These are phyloP conservation scores for Diplodia seriata DNA, from an alignment of 2,329 filamentous ascomycete genomes.

Conservation along the genomic window DNA sequence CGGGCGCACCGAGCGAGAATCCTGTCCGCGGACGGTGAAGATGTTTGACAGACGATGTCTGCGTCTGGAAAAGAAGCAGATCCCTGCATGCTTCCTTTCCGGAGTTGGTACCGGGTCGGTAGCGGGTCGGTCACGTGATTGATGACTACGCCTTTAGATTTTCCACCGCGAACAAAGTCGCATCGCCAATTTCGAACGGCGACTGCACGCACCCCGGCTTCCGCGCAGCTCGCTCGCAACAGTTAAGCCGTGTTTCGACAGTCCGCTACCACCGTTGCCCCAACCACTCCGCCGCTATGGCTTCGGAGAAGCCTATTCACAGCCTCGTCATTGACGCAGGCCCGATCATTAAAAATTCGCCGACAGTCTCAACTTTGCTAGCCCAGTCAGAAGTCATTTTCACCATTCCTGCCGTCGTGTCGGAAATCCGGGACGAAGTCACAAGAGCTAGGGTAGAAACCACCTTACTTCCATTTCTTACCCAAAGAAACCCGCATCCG, in stretches of 20 bases:
- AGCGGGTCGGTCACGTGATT: not conserved
- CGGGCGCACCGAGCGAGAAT: not conserved
- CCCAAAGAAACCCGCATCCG: conserved; percentile 73
- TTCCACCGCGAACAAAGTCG: conserved; percentile 15
- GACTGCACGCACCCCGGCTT: not conserved
- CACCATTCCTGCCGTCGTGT: conserved; percentile 84
- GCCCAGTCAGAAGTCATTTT: conserved; percentile 69
- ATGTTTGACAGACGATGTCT: not conserved
- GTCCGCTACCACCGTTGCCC: not conserved
- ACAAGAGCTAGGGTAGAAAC: conserved; percentile 84
- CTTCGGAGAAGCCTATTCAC: conserved; percentile 71
- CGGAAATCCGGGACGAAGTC: conserved; percentile 84
- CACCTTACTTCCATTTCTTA: conserved; percentile 83
- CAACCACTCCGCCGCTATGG: conserved; percentile 36
- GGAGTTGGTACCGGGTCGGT: not conserved
- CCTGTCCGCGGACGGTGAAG: not conserved
- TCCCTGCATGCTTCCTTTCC: conserved; percentile 13
- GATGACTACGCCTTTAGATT: not conserved
- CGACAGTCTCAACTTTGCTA: conserved; percentile 81
- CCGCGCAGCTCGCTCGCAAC: not conserved
- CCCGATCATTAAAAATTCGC: conserved; percentile 92
- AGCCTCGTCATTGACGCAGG: conserved; percentile 89
- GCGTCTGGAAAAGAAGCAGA: not conserved
- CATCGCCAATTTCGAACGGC: conserved; percentile 10
- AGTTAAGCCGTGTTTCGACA: not conserved